A percentile compares a stretch with the other conserved stretches of the same genome.
Evolutionary conservation across 176 grass and related monocot species (phyloP).

Genomic region (Raddia distichophylla): DNA sequence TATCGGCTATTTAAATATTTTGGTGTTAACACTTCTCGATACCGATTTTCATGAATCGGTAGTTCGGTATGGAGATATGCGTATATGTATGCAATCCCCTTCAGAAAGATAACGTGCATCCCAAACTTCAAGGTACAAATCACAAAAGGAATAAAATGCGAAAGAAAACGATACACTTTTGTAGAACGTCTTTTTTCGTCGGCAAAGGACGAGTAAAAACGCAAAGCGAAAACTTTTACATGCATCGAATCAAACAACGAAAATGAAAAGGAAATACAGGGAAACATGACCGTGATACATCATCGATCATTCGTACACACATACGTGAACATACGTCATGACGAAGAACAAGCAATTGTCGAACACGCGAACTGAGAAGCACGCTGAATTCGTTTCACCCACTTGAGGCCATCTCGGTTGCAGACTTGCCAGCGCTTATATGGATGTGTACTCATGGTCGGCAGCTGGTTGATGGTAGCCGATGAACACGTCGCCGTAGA

Average conservation of each 20-base stretch:
- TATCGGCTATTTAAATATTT: too few species aligned
- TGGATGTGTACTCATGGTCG: conserved; percentile 54
- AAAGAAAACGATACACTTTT: background rate
- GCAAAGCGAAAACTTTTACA: conserved; percentile 22
- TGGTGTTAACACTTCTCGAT: too few species aligned
- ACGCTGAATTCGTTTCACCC: background rate
- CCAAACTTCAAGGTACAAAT: too few species aligned
- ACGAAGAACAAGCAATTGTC: conserved; percentile 27
- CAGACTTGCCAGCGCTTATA: background rate
- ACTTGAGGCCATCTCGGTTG: conserved; percentile 20
- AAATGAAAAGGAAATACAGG: conserved; percentile 19
- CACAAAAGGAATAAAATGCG: background rate
- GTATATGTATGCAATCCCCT: too few species aligned
- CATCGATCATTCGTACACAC: conserved; percentile 25
- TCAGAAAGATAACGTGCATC: too few species aligned
- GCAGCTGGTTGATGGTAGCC: conserved; percentile 62
- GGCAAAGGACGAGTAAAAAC: background rate
- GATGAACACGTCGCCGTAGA: conserved; percentile 93
- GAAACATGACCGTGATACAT: background rate
- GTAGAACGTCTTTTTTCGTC: background rate
- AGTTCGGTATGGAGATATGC: too few species aligned
- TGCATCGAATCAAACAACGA: background rate
- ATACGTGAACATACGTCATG: background rate
- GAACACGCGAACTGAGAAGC: background rate
- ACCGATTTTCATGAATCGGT: too few species aligned